These are phyloP conservation scores for Beauveria asiatica DNA, from an alignment of 2,329 filamentous ascomycete genomes.

Conservation along the genomic window DNA sequence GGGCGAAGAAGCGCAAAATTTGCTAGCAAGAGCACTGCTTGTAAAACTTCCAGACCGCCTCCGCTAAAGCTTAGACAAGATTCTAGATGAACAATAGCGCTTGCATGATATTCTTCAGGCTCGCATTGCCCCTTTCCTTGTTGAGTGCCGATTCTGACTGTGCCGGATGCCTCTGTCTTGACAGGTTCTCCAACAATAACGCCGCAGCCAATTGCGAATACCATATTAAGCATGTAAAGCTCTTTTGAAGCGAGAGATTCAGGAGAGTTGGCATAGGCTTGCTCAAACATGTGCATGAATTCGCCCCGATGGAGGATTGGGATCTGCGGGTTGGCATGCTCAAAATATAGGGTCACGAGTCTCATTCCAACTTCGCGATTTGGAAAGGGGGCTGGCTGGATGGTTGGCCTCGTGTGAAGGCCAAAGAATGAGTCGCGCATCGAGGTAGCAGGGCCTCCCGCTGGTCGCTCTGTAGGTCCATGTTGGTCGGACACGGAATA, in stretches of 20 bases:
- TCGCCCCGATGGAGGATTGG: conserved; percentile 83
- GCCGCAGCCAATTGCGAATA: conserved; percentile 90
- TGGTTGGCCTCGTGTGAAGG: conserved; percentile 82
- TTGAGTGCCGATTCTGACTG: conserved; percentile 19
- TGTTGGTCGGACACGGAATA: conserved; percentile 55
- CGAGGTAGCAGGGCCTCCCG: conserved; percentile 51
- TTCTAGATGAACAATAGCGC: conserved; percentile 85
- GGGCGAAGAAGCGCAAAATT: conserved; percentile 87
- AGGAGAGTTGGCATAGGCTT: conserved; percentile 63
- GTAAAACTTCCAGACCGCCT: conserved; percentile 86
- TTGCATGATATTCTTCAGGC: conserved; percentile 93
- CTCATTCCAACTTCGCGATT: conserved; percentile 63
- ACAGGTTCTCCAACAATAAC: conserved; percentile 70
- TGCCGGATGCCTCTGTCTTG: conserved; percentile 35
- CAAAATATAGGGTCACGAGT: conserved; percentile 80
- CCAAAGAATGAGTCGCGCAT: conserved; percentile 97
- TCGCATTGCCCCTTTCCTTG: conserved; percentile 25
- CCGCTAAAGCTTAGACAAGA: conserved; percentile 75
- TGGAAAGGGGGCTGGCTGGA: conserved; percentile 78
- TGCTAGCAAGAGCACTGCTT: conserved; percentile 83
- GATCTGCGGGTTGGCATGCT: conserved; percentile 93
- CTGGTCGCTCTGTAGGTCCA: conserved; percentile 26
- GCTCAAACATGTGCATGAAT: conserved; percentile 82
- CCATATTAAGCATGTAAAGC: conserved; percentile 92
- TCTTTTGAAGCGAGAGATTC: conserved; percentile 65